Conservation (phyloP, 768 basidiomycete species). For the Pholiota microspora region DNA sequence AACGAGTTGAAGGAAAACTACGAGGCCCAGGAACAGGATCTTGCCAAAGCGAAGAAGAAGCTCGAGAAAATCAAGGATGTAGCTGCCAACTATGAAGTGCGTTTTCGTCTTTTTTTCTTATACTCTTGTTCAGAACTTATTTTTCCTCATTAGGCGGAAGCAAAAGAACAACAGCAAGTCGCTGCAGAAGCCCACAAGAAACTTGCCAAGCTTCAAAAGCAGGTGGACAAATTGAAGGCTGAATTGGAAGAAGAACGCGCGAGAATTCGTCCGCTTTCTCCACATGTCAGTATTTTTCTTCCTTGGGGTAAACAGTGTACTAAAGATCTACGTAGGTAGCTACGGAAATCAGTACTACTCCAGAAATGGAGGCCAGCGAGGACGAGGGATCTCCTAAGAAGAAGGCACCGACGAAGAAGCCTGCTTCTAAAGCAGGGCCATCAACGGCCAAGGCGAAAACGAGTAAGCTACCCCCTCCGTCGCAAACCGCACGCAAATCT, state of each 20-base stretch:
- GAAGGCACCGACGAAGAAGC: not conserved
- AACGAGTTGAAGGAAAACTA: conserved; percentile 41
- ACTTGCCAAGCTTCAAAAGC: conserved; percentile 37
- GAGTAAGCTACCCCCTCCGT: not conserved
- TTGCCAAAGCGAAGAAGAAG: conserved; percentile 37
- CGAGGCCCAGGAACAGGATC: conserved; percentile 33
- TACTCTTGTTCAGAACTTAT: not conserved
- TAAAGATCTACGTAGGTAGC: conserved; percentile 11
- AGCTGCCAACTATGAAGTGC: conserved; percentile 47
- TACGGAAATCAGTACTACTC: not conserved
- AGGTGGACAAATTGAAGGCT: conserved; percentile 41
- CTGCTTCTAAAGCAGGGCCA: conserved; percentile 5
- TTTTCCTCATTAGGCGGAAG: conserved; percentile 34
- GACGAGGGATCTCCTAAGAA: not conserved
- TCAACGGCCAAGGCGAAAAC: conserved; percentile 1
- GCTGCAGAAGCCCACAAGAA: conserved; percentile 31
- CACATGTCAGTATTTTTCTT: conserved; percentile 12
- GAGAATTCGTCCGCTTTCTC: conserved; percentile 28
- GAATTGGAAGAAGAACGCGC: conserved; percentile 40
- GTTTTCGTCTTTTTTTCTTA: not conserved
- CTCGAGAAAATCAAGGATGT: conserved; percentile 40
- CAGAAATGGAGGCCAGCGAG: not conserved
- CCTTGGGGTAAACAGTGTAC: not conserved
- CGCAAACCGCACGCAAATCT: conserved; percentile 19
- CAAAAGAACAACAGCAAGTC: conserved; percentile 34